Percentiles rank a stretch among this genome's conserved stretches.
Conservation (phyloP, 2,329 filamentous ascomycete species). For the Claviceps spartinae region DNA sequence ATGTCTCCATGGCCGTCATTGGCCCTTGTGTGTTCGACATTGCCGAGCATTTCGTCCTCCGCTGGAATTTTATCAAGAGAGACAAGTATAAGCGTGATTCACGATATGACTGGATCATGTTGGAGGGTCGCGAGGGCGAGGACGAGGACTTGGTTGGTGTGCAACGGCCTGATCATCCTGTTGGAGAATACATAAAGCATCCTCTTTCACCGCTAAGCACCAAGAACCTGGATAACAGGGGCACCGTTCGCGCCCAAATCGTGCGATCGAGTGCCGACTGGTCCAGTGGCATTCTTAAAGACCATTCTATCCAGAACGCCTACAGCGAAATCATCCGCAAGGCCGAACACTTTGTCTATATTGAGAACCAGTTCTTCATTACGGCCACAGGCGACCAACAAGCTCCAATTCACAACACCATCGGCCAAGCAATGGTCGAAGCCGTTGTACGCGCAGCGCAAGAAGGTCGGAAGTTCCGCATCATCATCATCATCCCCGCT, state of each 20-base stretch:
- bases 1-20: slow-evolving; percentile 83
- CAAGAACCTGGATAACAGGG: slow-evolving; percentile 51
- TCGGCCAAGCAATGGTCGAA: slow-evolving; percentile 82
- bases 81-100: slow-evolving; percentile 93
- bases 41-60: slow-evolving; percentile 83
- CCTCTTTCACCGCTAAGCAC: slow-evolving; percentile 55
- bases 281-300: slow-evolving; percentile 78
- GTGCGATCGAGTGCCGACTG: slow-evolving; percentile 87
- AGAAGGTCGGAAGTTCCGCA: slow-evolving; percentile 73
- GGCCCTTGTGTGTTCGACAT: slow-evolving; percentile 88
- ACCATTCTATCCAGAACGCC: slow-evolving; percentile 78
- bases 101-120: slow-evolving; percentile 69
- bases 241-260: slow-evolving; percentile 68
- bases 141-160: slow-evolving; percentile 81
- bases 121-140: slow-evolving; percentile 62
- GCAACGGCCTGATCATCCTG: slow-evolving; percentile 76
- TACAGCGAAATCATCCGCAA: slow-evolving; percentile 75
- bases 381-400: slow-evolving; percentile 87
- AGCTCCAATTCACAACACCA: slow-evolving; percentile 70
- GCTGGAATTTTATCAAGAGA: slow-evolving; percentile 94
- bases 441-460: slow-evolving; percentile 70
- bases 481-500: slow-evolving; percentile 82
- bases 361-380: slow-evolving; percentile 98
- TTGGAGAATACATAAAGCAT: slow-evolving; percentile 76
- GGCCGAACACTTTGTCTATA: slow-evolving; percentile 88